Percentiles rank a stretch among this genome's conserved stretches.
Conservation (phyloP, 768 basidiomycete species). For the Russula foetens region DNA sequence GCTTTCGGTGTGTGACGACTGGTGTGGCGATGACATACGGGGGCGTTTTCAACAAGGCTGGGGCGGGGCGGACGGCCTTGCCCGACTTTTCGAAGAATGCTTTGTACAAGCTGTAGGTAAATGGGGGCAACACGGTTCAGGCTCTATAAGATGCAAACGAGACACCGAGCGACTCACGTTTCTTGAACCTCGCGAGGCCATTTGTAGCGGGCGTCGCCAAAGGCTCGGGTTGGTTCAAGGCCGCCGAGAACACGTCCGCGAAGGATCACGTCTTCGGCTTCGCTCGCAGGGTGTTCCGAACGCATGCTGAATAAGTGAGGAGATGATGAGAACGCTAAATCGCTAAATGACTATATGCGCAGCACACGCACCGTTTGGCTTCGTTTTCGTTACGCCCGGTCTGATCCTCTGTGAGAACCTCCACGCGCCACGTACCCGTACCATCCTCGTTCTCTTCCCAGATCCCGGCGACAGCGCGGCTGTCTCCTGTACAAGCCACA, state of each 20-base stretch:
- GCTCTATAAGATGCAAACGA: not conserved
- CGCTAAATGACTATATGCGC: not conserved
- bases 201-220: constrained; percentile 88
- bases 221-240: constrained; percentile 79
- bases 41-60: constrained; percentile 67
- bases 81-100: constrained; percentile 62
- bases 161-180: constrained; percentile 39
- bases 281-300: constrained; percentile 74
- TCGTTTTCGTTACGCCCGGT: constrained; percentile 89
- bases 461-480: constrained; percentile 90
- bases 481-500: constrained; percentile 89
- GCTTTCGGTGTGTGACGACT: constrained; percentile 69
- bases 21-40: constrained; percentile 88
- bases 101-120: constrained; percentile 41
- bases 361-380: constrained; percentile 54
- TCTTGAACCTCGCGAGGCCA: constrained; percentile 71
- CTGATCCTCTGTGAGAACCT: constrained; percentile 94
- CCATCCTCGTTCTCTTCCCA: constrained; percentile 66
- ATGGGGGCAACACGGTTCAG: not conserved
- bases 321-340: not conserved
- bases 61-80: constrained; percentile 49
- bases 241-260: constrained; percentile 82
- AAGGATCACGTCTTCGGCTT: constrained; percentile 63
- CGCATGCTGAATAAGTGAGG: constrained; percentile 46
- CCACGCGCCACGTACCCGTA: constrained; percentile 77